Conservation (phyloP, 225 moss, liverwort and hornwort genomes). For the Thuidium tamariscinum region DNA sequence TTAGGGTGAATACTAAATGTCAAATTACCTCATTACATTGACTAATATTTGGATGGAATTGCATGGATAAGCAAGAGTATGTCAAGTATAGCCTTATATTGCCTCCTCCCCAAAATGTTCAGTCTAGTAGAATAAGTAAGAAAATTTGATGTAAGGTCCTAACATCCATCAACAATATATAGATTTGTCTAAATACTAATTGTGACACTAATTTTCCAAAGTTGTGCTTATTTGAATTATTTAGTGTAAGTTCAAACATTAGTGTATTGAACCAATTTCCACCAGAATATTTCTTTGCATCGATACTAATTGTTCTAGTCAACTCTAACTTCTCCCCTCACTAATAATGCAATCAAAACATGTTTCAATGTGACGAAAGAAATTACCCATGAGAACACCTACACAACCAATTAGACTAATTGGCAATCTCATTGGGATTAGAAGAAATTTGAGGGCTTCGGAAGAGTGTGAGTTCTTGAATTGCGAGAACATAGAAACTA, state of each 20-base stretch:
- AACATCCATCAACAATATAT: neutral
- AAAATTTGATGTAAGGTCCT: neutral
- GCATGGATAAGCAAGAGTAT: rapidly evolving
- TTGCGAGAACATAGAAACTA: no score
- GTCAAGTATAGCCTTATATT: rapidly evolving
- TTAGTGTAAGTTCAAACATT: no score
- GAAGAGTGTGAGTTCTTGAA: no score
- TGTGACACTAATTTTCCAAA: neutral
- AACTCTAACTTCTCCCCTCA: neutral
- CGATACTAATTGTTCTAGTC: no score
- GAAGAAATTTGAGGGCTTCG: no score
- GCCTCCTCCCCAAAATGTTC: rapidly evolving
- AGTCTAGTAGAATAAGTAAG: neutral
- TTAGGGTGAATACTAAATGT: neutral
- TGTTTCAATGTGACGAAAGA: rapidly evolving
- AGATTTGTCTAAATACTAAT: rapidly evolving
- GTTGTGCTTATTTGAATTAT: neutral
- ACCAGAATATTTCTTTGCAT: rapidly evolving
- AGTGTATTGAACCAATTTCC: neutral
- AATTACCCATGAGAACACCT: rapidly evolving
- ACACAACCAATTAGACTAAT: no score
- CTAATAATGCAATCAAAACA: no score
- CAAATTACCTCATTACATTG: neutral
- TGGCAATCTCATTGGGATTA: no score
- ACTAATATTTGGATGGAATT: rapidly evolving